These are phyloP conservation scores for Phlyctochytrium arcticum DNA, from an alignment of 192 early-diverging fungal genomes.

Conservation along the genomic window DNA sequence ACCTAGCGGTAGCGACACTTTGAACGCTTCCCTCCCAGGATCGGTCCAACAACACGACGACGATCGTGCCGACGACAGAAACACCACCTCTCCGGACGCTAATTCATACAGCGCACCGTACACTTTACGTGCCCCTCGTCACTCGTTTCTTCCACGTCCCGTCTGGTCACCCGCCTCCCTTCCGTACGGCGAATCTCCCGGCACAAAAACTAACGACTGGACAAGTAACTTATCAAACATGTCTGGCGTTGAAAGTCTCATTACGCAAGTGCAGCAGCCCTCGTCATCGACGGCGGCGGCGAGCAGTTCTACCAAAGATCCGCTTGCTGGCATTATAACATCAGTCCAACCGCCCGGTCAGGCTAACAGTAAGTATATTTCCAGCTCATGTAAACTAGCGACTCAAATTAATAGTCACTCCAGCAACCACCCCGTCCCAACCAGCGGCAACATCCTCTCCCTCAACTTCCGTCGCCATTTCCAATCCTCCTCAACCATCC, in stretches of 20 bases:
- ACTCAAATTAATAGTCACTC: not conserved
- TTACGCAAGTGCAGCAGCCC: slow-evolving; percentile 2
- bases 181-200: too few species aligned
- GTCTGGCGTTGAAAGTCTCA: not conserved
- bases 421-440: not conserved
- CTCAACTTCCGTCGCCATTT: not conserved
- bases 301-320: not conserved
- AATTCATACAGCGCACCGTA: too few species aligned
- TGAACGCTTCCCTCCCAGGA: too few species aligned
- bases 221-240: too few species aligned
- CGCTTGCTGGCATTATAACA: not conserved
- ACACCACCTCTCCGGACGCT: too few species aligned
- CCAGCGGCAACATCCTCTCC: not conserved
- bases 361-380: not conserved
- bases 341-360: not conserved
- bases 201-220: too few species aligned
- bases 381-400: not conserved
- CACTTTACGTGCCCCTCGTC: too few species aligned
- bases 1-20: too few species aligned
- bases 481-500: not conserved
- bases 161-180: too few species aligned
- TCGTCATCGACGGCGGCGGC: not conserved
- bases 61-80: too few species aligned
- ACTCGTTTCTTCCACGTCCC: too few species aligned
- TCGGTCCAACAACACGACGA: too few species aligned